phyloP scores from a whole-genome alignment of 1,284 basidiomycete genomes.

The Pseudomicrostroma phylloplanum region DNA sequence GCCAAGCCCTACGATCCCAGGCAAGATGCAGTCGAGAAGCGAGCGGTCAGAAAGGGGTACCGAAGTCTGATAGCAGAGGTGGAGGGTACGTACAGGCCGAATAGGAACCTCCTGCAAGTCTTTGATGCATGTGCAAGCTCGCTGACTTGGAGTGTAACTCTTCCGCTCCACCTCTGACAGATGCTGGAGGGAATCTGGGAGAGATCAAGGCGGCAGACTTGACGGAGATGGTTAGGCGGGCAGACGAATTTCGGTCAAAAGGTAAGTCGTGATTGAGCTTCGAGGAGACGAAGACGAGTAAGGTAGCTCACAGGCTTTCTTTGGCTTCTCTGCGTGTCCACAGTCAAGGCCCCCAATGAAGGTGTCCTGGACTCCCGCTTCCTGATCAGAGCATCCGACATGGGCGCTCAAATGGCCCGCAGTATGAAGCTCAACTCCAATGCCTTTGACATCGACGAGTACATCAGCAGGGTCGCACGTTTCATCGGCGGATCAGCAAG shows the following conservation, averaged over 20 bases:
- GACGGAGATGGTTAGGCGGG: background rate
- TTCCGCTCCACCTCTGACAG: background rate
- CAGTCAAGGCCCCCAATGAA: constrained; percentile 33
- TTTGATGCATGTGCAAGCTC: background rate
- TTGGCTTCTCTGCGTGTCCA: background rate
- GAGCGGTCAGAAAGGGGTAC: background rate
- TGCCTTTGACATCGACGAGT: constrained; percentile 45
- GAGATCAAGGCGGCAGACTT: background rate
- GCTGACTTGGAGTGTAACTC: background rate
- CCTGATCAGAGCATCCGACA: constrained; percentile 35
- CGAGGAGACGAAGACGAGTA: background rate
- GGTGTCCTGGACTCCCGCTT: constrained; percentile 40
- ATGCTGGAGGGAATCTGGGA: background rate
- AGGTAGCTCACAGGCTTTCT: background rate
- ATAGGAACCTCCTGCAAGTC: background rate
- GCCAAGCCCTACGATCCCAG: background rate
- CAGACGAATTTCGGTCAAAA: background rate
- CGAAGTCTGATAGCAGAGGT: background rate
- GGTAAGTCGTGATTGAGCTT: background rate
- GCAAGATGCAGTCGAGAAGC: constrained; percentile 1
- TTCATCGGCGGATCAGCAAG: constrained; percentile 28
- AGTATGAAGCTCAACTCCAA: constrained; percentile 37
- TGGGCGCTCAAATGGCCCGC: constrained; percentile 39
- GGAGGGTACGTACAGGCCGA: background rate
- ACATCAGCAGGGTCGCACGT: constrained; percentile 25